Evolutionary conservation across 768 basidiomycete genomes (phyloP).

Genomic region (Chlorophyllum brunneum): DNA sequence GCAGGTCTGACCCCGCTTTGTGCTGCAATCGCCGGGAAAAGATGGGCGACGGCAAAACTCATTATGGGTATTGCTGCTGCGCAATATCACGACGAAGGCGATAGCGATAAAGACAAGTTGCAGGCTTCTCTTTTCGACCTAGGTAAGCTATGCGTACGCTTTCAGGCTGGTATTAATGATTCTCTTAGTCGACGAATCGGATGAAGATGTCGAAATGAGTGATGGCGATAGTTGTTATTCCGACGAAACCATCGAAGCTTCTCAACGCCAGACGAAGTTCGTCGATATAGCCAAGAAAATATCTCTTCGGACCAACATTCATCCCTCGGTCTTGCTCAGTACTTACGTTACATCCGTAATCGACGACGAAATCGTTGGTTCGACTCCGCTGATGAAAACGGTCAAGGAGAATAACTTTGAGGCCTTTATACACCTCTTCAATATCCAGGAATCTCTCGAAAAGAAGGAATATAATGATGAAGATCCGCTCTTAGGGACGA

Average conservation of each 20-base stretch:
- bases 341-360: not conserved
- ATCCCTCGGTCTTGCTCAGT: slow-evolving; percentile 36
- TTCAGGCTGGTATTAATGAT: not conserved
- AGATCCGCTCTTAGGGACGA: slow-evolving; percentile 18
- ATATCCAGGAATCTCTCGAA: slow-evolving; percentile 31
- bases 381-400: slow-evolving; percentile 29
- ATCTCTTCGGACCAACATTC: slow-evolving; percentile 38
- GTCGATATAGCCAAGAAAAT: slow-evolving; percentile 49
- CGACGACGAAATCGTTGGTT: not conserved
- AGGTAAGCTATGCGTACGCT: slow-evolving; percentile 21
- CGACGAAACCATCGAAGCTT: slow-evolving; percentile 33
- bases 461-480: slow-evolving; percentile 21
- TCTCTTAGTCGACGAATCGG: slow-evolving; percentile 31
- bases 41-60: slow-evolving; percentile 56
- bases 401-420: slow-evolving; percentile 46
- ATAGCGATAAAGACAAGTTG: slow-evolving; percentile 30
- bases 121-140: slow-evolving; percentile 27
- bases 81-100: slow-evolving; percentile 43
- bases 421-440: slow-evolving; percentile 43
- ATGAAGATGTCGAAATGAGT: slow-evolving; percentile 36
- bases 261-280: slow-evolving; percentile 34
- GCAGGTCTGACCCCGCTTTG: slow-evolving; percentile 48
- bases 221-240: slow-evolving; percentile 34
- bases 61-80: slow-evolving; percentile 54
- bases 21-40: slow-evolving; percentile 44